Base-by-base conservation (phyloP, 495 filamentous ascomycete genomes). In the Cenococcum geophilum region DNA sequence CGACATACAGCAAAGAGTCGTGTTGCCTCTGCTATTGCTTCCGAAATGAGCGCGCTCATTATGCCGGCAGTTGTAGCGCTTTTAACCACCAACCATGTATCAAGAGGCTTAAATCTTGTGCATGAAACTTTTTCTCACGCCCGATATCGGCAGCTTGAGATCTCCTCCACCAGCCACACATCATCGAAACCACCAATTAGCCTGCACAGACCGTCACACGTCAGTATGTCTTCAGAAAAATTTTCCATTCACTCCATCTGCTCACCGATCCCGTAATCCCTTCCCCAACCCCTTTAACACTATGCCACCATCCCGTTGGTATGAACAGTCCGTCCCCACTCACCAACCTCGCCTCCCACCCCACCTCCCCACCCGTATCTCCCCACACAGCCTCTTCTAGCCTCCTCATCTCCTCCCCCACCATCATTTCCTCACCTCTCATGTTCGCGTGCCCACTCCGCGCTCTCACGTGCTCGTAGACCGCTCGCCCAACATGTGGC, bases 261-360 rank as follows among this genome's bases (percentile, higher is more conserved):
- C 82, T 76, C 70, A 88, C 87, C 63, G 87, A 89, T 53, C 75
- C 86, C 50, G 78, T 87, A 35, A 87, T 79, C 14, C 83, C 80
- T 21, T 77, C 65, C 14, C 86, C 88, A 55, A 83, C 67, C 21
- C 92, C 89, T 68, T 83, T 86, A 54, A 98, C 83, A 70, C 88
- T 91, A 80, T 98, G 93, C 93, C 93, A 98, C 91, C 91, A 98
- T 12, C 89, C 90, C 61, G 82, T 84, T 0, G 92, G 93, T 58
- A 98, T 92, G 70, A 92, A 97, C 47, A 97, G 60, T 0, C 78
- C 84, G 77, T 97, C 91, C 0, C 88, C 86, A 14, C 79, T 74
- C 1, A 73, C 70, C 35, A 96, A 66, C n/a, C 66, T 58, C 11
- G 79, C 85, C 64, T 93, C 84, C 67, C 71, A 64, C 1, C 64